Conservation (phyloP, 2,329 filamentous ascomycete species). For the Shiraia sp. region DNA sequence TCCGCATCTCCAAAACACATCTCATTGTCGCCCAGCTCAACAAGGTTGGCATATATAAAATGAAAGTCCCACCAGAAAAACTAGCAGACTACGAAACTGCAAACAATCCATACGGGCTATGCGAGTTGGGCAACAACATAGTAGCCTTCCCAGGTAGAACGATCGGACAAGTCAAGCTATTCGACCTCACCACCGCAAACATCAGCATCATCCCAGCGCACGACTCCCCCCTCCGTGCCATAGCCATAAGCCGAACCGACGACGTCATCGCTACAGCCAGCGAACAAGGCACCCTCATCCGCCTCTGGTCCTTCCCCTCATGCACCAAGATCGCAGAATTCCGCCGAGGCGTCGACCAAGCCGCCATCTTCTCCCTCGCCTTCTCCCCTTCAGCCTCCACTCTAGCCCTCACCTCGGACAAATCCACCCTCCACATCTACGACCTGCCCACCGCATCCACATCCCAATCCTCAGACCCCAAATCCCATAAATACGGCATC, state of each 20-base stretch:
- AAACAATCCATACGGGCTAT: constrained; percentile 80
- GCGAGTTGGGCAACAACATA: constrained; percentile 72
- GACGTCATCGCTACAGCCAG: constrained; percentile 86
- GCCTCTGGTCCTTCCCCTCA: constrained; percentile 79
- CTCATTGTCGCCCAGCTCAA: constrained; percentile 83
- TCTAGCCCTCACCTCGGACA: constrained; percentile 93
- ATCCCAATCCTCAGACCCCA: constrained; percentile 15
- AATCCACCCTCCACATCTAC: constrained; percentile 93
- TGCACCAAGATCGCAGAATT: constrained; percentile 83
- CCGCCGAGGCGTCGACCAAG: constrained; percentile 84
- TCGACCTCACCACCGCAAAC: constrained; percentile 75
- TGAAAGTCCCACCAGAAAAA: constrained; percentile 71
- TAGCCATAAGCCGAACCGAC: constrained; percentile 79
- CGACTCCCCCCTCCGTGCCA: constrained; percentile 73
- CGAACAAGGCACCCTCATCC: constrained; percentile 87
- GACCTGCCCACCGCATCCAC: constrained; percentile 58
- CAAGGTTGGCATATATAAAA: constrained; percentile 78
- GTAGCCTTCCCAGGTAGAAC: constrained; percentile 88
- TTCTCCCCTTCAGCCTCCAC: constrained; percentile 81
- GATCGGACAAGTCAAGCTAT: constrained; percentile 83
- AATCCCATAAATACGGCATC: constrained; percentile 74
- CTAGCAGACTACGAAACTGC: constrained; percentile 81
- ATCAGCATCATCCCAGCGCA: constrained; percentile 96
- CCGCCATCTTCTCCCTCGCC: constrained; percentile 82
- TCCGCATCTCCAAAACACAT: constrained; percentile 74